Conservation (phyloP, 306 rosid species). For the Erythrophleum fordii region DNA sequence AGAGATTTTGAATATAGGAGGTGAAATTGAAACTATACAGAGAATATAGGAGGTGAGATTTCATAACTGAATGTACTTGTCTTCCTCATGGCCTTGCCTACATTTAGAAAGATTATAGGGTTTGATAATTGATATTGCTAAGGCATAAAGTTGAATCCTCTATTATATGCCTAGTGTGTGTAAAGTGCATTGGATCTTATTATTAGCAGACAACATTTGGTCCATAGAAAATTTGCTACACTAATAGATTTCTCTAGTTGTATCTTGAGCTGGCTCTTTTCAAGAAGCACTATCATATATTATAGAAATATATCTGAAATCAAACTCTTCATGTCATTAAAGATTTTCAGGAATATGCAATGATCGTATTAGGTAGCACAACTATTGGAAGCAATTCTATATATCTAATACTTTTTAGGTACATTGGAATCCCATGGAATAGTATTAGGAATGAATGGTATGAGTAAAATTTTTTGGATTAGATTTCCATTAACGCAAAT, state of each 20-base stretch:
- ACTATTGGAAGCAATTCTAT: no score
- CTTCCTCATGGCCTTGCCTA: conserved; percentile 16
- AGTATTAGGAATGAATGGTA: background rate
- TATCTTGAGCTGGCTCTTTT: background rate
- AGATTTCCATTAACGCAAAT: background rate
- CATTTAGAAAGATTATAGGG: background rate
- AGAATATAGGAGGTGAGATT: background rate
- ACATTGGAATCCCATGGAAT: background rate
- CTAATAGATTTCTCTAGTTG: background rate
- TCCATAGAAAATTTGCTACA: background rate
- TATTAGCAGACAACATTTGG: background rate
- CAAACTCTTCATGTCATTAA: background rate
- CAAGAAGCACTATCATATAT: background rate
- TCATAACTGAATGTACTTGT: background rate
- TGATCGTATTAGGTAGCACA: background rate
- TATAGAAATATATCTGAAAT: background rate
- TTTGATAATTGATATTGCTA: background rate
- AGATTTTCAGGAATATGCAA: background rate
- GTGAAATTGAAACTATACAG: no score
- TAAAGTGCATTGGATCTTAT: background rate
- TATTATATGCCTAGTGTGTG: background rate
- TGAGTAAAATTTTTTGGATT: background rate
- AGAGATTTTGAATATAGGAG: background rate
- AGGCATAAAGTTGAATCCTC: background rate
- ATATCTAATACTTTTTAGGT: background rate